These are phyloP conservation scores for Phytopythium kandeliae DNA, from an alignment of 352 stramenopile genomes.

Conservation along the genomic window DNA sequence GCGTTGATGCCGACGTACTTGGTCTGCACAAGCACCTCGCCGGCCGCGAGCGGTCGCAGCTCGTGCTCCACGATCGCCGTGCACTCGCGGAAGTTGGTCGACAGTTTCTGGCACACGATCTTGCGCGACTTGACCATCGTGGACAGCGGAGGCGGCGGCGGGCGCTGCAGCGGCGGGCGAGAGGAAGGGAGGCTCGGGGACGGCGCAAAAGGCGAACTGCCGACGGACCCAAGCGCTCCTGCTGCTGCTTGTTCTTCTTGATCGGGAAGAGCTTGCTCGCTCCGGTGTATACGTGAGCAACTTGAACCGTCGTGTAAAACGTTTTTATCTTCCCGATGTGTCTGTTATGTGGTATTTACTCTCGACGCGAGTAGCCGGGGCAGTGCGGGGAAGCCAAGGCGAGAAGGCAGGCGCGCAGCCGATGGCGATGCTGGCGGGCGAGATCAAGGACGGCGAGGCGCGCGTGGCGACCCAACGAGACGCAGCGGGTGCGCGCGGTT, in stretches of 20 bases:
- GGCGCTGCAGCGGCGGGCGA: background rate
- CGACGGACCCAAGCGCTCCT: too few species aligned
- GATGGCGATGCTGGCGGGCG: background rate
- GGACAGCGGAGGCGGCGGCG: background rate
- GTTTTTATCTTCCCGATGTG: too few species aligned
- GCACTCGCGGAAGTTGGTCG: constrained; percentile 74
- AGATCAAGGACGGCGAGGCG: constrained; percentile 6
- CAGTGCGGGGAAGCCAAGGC: too few species aligned
- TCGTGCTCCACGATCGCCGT: constrained; percentile 53
- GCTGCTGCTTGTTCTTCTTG: too few species aligned
- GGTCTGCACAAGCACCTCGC: constrained; percentile 43
- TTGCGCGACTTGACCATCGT: constrained; percentile 57
- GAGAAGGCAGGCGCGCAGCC: too few species aligned
- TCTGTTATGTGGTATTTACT: too few species aligned
- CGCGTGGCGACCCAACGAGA: constrained; percentile 1
- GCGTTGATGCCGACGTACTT: constrained; percentile 39
- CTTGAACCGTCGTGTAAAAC: too few species aligned
- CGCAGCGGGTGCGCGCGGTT: background rate
- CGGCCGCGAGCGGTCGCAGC: constrained; percentile 29
- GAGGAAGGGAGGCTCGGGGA: constrained; percentile 4
- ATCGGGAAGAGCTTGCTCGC: too few species aligned
- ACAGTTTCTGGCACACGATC: constrained; percentile 77
- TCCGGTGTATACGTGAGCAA: constrained; percentile 11
- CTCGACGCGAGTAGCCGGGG: too few species aligned
- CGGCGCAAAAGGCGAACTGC: too few species aligned